Evolutionary conservation across 2,329 filamentous ascomycete genomes (phyloP), one percentile per base, ranked within the genome.

Genomic region (Cladosporium sp.): DNA sequence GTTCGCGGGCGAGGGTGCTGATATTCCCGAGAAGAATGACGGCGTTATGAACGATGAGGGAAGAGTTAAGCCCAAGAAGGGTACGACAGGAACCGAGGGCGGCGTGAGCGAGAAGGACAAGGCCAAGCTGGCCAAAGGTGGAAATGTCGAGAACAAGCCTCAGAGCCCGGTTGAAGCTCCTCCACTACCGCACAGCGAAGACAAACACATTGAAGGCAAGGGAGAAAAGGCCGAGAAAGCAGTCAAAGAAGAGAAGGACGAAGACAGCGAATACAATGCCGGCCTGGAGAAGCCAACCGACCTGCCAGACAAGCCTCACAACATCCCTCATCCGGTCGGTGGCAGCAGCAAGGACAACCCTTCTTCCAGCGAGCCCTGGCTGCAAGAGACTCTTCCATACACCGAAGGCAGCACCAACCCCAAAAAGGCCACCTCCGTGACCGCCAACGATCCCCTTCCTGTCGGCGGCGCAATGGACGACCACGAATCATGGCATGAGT

Each of bases 1-100:
- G 57, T 70, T 75, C 26, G 68, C 65, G 39, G 65, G 84, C 84
- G 73, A 86, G 84, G 76, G 87, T 69, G 76, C 74, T 67, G 74
- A 75, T 30, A 82, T 86, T 28, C 83, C 85, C 3, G 79, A 84
- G 67, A 84, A 82, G 39, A 85, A 87, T 66, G 85, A 96, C 75
- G 92, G 93, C 48, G 92, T 97, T 66, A 97, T 97, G 94, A 91
- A 96, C 74, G 93, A 97, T 77, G 91, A 90, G 68, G 86, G 91
- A 75, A 84, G 92, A 70, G 80, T 85, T 43, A 85, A 86, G 48
- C 92, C 93, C 5, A 93, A 93, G 75, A 86, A 93, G 76, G 94
- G 93, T 56, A 96, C 92, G 2, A 91, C 90, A 4, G 94, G 94
- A 46, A 96, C 91, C 1, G 91, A 93, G 74, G 93, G 93, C 14